A percentile compares a stretch with the other conserved stretches of the same genome.
phyloP scores from a whole-genome alignment of 768 basidiomycete species.

The Suillus subalutaceus region DNA sequence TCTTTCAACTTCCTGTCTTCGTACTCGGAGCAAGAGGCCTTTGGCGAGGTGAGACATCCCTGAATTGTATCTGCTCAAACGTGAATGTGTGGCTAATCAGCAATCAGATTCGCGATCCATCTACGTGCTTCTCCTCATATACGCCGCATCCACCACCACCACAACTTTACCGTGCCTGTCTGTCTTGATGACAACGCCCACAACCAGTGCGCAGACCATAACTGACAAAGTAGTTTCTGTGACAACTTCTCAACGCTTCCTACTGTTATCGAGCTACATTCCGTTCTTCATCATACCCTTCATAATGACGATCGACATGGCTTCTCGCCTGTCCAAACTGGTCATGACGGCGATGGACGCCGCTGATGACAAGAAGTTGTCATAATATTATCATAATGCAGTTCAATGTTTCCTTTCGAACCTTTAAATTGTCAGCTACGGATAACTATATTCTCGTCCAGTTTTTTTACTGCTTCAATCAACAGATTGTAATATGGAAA shows the following conservation, averaged over 20 bases:
- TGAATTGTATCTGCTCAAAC: neutral
- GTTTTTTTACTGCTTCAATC: no score
- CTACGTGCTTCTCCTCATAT: slow-evolving; percentile 68
- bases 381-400: slow-evolving; percentile 19
- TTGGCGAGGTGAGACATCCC: slow-evolving; percentile 47
- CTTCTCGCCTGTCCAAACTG: slow-evolving; percentile 40
- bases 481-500: no score
- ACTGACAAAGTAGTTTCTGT: slow-evolving; percentile 41
- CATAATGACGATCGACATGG: slow-evolving; percentile 76
- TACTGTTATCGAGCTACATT: slow-evolving; percentile 70
- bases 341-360: slow-evolving; percentile 28
- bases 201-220: slow-evolving; percentile 37
- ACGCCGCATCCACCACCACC: slow-evolving; percentile 78
- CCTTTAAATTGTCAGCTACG: no score
- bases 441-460: no score
- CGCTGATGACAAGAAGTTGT: slow-evolving; percentile 19
- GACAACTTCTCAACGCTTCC: slow-evolving; percentile 50
- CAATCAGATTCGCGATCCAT: slow-evolving; percentile 49
- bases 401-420: neutral
- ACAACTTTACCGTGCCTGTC: slow-evolving; percentile 75
- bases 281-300: slow-evolving; percentile 78
- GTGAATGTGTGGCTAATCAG: slow-evolving; percentile 2
- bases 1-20: slow-evolving; percentile 80
- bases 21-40: slow-evolving; percentile 65
- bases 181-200: slow-evolving; percentile 57